Evolutionary conservation across 352 stramenopile species (phyloP).

Genomic region (Globisporangium abappressorium): DNA sequence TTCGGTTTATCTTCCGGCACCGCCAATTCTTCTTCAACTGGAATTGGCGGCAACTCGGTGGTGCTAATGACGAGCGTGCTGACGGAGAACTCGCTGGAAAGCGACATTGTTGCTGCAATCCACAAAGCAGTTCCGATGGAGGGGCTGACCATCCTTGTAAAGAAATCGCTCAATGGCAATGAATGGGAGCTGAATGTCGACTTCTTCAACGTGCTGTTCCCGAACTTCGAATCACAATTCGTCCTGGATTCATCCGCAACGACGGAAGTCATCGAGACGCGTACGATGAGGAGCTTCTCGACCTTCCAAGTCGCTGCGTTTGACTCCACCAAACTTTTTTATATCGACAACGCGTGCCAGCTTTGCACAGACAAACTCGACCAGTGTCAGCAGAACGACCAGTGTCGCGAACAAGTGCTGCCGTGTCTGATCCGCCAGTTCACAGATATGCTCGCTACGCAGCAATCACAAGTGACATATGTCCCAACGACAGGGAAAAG

Average conservation of each 20-base stretch:
- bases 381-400: slow-evolving; percentile 7
- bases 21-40: not conserved
- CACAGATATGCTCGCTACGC: not conserved
- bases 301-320: slow-evolving; percentile 9
- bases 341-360: not conserved
- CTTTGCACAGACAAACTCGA: not conserved
- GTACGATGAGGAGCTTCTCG: not conserved
- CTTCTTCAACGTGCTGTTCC: slow-evolving; percentile 17
- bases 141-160: not conserved
- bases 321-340: not conserved
- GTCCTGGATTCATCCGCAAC: not conserved
- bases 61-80: not conserved
- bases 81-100: not conserved
- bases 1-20: slow-evolving; percentile 5
- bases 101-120: not conserved
- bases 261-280: slow-evolving; percentile 4
- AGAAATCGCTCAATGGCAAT: slow-evolving; percentile 1
- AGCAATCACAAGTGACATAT: not conserved
- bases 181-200: slow-evolving; percentile 8
- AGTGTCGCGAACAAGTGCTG: slow-evolving; percentile 8
- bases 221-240: slow-evolving; percentile 13
- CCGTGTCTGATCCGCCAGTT: slow-evolving; percentile 10
- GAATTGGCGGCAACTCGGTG: not conserved
- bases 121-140: not conserved
- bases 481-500: slow-evolving; percentile 1